Evolutionary conservation across 2,329 filamentous ascomycete species (phyloP).

Genomic region (Penicillium psychrosexuale): DNA sequence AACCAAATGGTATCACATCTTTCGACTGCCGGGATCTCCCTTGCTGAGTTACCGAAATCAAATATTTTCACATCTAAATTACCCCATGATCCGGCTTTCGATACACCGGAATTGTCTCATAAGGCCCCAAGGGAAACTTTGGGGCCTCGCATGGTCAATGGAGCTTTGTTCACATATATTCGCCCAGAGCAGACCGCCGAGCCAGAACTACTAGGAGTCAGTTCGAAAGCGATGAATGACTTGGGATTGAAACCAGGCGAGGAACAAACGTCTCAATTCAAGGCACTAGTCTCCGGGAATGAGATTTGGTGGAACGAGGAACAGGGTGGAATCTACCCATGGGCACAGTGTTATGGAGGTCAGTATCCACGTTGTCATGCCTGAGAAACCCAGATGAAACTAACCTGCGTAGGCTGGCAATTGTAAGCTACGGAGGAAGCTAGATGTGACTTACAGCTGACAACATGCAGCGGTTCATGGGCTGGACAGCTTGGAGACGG

Average conservation of each 20-base stretch:
- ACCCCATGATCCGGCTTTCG: constrained; percentile 72
- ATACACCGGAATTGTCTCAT: constrained; percentile 78
- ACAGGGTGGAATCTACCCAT: constrained; percentile 82
- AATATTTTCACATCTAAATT: constrained; percentile 64
- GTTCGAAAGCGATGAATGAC: constrained; percentile 72
- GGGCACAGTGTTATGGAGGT: constrained; percentile 97
- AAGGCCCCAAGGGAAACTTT: constrained; percentile 73
- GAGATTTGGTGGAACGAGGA: constrained; percentile 72
- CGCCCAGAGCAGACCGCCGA: constrained; percentile 70
- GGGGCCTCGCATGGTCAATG: constrained; percentile 76
- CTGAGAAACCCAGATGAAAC: not conserved
- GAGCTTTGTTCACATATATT: constrained; percentile 86
- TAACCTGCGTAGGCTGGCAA: constrained; percentile 44
- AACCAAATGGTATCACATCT: constrained; percentile 48
- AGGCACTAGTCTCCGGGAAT: constrained; percentile 75
- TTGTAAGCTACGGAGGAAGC: constrained; percentile 39
- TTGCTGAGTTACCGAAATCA: constrained; percentile 60
- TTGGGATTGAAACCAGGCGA: constrained; percentile 71
- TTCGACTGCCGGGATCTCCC: constrained; percentile 33
- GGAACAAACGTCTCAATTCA: constrained; percentile 69
- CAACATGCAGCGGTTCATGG: constrained; percentile 68
- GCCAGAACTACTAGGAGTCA: constrained; percentile 78
- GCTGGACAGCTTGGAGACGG: constrained; percentile 95
- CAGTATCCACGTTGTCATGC: constrained; percentile 48
- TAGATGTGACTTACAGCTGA: constrained; percentile 29